phyloP scores from a whole-genome alignment of 495 filamentous ascomycete species.

The Penicillium argentinense region DNA sequence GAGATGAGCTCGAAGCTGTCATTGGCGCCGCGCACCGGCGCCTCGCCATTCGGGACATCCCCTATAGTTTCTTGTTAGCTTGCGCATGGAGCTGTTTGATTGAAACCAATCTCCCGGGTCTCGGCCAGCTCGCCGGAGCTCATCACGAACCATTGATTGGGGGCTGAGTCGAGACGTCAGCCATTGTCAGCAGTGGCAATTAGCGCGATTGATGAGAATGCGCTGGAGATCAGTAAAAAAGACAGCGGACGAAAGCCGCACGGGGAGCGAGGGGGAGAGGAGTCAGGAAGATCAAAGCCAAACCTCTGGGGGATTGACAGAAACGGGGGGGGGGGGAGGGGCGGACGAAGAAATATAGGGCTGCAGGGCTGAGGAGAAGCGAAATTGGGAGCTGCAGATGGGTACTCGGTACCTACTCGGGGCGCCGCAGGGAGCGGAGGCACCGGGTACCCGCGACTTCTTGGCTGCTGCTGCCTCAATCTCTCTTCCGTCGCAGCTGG shows the following conservation, averaged over 20 bases:
- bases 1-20: conserved; percentile 53
- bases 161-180: conserved; percentile 1
- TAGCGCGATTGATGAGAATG: neutral
- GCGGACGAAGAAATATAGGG: conserved; percentile 20
- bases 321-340: neutral
- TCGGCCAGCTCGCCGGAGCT: neutral
- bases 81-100: neutral
- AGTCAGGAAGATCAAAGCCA: neutral
- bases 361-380: conserved; percentile 28
- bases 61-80: conserved; percentile 6
- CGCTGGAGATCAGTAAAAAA: neutral
- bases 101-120: neutral
- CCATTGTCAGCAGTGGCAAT: conserved; percentile 11
- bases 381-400: conserved; percentile 15
- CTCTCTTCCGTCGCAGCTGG: too few relatives aligned
- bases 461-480: neutral
- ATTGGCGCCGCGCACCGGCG: conserved; percentile 6
- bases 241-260: conserved; percentile 14
- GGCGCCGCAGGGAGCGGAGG: neutral
- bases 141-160: conserved; percentile 11
- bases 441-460: conserved; percentile 7
- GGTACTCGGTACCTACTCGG: conserved; percentile 4
- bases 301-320: too few relatives aligned
- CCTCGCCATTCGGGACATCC: conserved; percentile 19
- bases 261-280: conserved; percentile 4